phyloP scores from a whole-genome alignment of 73 alveolate genomes.

The Paramecium bursaria region DNA sequence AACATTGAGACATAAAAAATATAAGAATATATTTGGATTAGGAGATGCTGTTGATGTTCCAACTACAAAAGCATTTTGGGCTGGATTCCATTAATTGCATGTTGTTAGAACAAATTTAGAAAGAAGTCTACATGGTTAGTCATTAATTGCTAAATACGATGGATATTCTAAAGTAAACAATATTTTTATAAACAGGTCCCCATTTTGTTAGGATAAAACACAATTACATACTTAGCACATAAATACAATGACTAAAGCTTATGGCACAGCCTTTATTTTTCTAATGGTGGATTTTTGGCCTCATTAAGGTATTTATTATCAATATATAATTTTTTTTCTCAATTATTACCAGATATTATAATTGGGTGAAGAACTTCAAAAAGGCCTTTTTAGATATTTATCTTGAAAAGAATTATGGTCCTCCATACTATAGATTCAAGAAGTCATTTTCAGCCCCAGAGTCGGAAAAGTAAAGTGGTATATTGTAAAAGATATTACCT shows the following conservation, averaged over 20 bases:
- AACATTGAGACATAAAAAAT: slow-evolving; percentile 67
- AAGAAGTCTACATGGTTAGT: slow-evolving; percentile 59
- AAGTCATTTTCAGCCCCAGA: slow-evolving; percentile 47
- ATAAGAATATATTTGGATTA: slow-evolving; percentile 66
- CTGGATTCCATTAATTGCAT: slow-evolving; percentile 67
- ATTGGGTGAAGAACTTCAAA: slow-evolving; percentile 62
- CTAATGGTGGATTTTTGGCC: slow-evolving; percentile 64
- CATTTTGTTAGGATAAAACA: slow-evolving; percentile 55
- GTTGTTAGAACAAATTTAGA: slow-evolving; percentile 66
- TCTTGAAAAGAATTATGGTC: slow-evolving; percentile 58
- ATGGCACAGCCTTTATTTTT: slow-evolving; percentile 65
- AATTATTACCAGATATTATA: slow-evolving; percentile 43
- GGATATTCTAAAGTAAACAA: slow-evolving; percentile 69
- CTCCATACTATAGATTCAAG: slow-evolving; percentile 62
- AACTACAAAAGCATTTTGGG: slow-evolving; percentile 71
- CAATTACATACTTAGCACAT: slow-evolving; percentile 65
- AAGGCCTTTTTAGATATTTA: slow-evolving; percentile 57
- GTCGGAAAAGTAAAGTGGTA: not conserved
- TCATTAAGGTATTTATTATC: not conserved
- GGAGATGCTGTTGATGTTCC: slow-evolving; percentile 71
- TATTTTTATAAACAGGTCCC: too few relatives aligned
- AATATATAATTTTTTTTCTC: not conserved
- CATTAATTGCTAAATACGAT: slow-evolving; percentile 66
- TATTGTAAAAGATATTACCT: slow-evolving; percentile 13
- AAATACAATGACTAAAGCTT: slow-evolving; percentile 54